phyloP scores from a whole-genome alignment of 1,284 basidiomycete species.

The Earliella scabrosa region DNA sequence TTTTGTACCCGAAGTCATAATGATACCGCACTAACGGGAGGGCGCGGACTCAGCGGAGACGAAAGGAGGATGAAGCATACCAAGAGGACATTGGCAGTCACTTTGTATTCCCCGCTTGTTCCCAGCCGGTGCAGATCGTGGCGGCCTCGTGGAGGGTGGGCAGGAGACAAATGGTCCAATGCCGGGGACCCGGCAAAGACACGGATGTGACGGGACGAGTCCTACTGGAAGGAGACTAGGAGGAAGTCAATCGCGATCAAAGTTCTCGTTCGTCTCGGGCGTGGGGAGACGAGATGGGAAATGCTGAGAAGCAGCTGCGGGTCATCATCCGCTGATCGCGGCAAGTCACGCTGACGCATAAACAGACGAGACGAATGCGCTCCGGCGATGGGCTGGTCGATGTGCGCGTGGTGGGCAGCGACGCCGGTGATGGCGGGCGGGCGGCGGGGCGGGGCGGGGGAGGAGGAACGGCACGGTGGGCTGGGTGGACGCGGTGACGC shows the following conservation, averaged over 20 bases:
- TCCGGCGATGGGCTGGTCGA: not conserved
- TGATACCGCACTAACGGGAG: not conserved
- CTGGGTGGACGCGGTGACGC: conserved; percentile 7
- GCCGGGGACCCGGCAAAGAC: conserved; percentile 1
- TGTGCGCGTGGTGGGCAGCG: not conserved
- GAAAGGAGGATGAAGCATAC: not conserved
- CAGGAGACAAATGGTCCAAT: no score
- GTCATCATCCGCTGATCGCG: conserved; percentile 30
- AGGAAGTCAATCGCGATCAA: conserved; percentile 20
- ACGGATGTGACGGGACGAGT: conserved; percentile 7
- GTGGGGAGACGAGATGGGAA: conserved; percentile 15
- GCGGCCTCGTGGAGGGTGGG: conserved; percentile 7
- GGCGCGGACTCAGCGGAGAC: not conserved
- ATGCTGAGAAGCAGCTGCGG: conserved; percentile 19
- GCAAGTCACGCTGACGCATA: conserved; percentile 11
- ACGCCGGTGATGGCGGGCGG: not conserved
- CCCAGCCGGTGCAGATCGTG: not conserved
- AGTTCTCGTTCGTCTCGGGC: conserved; percentile 15
- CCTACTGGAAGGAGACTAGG: conserved; percentile 7
- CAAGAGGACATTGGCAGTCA: not conserved
- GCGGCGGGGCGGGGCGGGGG: not conserved
- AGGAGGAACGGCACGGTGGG: not conserved
- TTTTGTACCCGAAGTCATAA: conserved; percentile 19
- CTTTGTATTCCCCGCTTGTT: not conserved
- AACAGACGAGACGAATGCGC: not conserved